Percentiles rank a stretch among this genome's conserved stretches.
Conservation (phyloP, 2,329 filamentous ascomycete genomes). For the Sporothrix mexicana region DNA sequence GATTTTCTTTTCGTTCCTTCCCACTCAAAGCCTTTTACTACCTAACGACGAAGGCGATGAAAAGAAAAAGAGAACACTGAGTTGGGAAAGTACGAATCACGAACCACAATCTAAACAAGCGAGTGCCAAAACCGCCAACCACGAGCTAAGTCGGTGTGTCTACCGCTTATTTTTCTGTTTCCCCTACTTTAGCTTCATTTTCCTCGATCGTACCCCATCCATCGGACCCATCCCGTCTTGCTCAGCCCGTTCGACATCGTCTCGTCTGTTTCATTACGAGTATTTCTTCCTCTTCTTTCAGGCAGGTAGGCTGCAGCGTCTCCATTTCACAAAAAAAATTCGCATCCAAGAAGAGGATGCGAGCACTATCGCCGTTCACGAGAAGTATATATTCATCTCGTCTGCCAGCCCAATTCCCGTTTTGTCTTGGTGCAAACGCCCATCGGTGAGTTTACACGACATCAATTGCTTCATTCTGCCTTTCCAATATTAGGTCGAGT, state of each 20-base stretch:
- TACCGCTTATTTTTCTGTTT: background rate
- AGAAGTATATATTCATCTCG: constrained; percentile 27
- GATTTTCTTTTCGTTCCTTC: background rate
- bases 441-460: background rate
- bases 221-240: background rate
- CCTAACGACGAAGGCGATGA: constrained; percentile 13
- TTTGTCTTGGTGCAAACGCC: constrained; percentile 11
- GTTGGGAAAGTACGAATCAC: too few species aligned
- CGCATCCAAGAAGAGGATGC: background rate
- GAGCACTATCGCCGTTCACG: background rate
- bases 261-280: background rate
- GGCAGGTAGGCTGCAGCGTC: constrained; percentile 26
- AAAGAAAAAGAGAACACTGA: background rate
- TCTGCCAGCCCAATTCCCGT: background rate
- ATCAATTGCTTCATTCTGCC: constrained; percentile 6
- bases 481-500: background rate
- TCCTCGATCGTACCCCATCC: too few species aligned
- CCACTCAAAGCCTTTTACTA: constrained; percentile 13
- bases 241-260: background rate
- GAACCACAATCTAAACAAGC: too few species aligned
- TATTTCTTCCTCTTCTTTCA: background rate
- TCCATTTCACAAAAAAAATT: background rate
- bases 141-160: background rate
- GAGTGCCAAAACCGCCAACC: background rate
- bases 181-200: constrained; percentile 24